phyloP scores from a whole-genome alignment of 2,329 filamentous ascomycete species.

The Sphaerulina vaccinii region DNA sequence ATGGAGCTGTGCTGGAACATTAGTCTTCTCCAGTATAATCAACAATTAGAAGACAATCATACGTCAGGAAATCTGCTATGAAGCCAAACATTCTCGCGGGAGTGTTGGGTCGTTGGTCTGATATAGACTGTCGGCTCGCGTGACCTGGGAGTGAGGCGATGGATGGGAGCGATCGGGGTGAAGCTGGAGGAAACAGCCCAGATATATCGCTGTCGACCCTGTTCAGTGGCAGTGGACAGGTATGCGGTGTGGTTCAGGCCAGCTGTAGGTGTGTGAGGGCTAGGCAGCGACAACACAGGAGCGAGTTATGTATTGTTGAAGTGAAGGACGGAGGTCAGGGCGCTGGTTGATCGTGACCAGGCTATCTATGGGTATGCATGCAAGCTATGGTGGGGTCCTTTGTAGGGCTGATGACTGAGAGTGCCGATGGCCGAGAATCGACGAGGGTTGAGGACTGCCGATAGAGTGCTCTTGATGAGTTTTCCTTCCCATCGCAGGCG shows the following conservation, averaged over 20 bases:
- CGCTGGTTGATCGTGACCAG: no score
- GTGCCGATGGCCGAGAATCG: no score
- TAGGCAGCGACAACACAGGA: slow-evolving; percentile 6
- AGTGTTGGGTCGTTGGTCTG: slow-evolving; percentile 7
- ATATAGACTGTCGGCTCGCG: slow-evolving; percentile 2
- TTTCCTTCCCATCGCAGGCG: no score
- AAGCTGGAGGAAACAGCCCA: background rate
- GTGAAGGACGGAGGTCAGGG: no score
- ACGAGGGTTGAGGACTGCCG: no score
- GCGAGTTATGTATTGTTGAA: background rate
- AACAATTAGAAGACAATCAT: slow-evolving; percentile 43
- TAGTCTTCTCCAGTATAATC: slow-evolving; percentile 20
- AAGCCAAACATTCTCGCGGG: slow-evolving; percentile 66
- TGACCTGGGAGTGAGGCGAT: slow-evolving; percentile 16
- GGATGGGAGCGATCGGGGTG: background rate
- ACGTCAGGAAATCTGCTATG: slow-evolving; percentile 76
- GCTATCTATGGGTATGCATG: no score
- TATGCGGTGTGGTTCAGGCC: background rate
- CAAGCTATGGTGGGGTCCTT: no score
- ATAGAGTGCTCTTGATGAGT: no score
- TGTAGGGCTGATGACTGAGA: no score
- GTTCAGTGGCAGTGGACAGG: background rate
- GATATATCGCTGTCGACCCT: background rate
- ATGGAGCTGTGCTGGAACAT: slow-evolving; percentile 61
- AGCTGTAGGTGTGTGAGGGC: slow-evolving; percentile 2